These are phyloP conservation scores for Gautieria morchelliformis DNA, from an alignment of 768 basidiomycete species.

Conservation along the genomic window DNA sequence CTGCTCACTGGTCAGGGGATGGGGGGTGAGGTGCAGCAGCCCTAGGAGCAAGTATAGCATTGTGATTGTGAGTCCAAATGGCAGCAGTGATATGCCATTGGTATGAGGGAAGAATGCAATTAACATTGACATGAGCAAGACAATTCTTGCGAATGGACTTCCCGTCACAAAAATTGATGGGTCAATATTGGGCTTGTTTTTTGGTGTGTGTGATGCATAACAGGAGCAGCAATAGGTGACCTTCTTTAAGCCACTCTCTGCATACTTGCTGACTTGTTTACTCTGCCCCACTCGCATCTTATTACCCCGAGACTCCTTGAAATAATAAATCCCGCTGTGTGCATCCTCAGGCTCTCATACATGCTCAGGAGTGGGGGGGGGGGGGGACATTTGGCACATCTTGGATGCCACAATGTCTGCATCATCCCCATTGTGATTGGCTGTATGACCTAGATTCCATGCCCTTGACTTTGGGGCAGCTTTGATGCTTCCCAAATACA, in stretches of 20 bases:
- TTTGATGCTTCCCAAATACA: no score
- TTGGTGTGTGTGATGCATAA: no score
- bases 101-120: no score
- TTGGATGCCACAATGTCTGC: neutral
- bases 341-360: neutral
- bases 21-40: constrained; percentile 11
- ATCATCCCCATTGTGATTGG: neutral
- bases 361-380: neutral
- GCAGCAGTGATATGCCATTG: no score
- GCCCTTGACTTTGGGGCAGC: no score
- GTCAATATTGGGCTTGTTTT: constrained; percentile 12
- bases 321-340: neutral
- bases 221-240: no score
- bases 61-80: no score
- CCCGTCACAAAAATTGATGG: constrained; percentile 13
- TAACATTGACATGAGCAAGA: no score
- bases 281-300: no score
- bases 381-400: neutral
- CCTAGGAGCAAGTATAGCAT: no score
- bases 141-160: no score
- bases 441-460: neutral
- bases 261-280: neutral
- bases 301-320: neutral
- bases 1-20: neutral
- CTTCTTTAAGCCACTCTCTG: neutral